Evolutionary conservation across 306 rosid genomes (phyloP).

Genomic region (Corylus americana): DNA sequence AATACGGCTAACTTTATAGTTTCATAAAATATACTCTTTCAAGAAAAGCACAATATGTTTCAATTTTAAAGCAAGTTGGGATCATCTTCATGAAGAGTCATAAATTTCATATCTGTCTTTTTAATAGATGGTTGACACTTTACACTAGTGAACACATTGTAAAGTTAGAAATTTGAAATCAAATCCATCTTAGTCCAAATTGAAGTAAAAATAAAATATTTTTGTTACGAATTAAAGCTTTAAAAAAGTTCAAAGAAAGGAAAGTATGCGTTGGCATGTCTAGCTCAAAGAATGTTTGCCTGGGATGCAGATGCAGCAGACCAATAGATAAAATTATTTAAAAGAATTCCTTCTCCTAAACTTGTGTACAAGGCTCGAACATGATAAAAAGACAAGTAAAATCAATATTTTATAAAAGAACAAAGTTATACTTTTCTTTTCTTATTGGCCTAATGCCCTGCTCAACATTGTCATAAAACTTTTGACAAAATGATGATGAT

Average conservation of each 20-base stretch:
- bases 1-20: background rate
- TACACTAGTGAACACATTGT: background rate
- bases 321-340: background rate
- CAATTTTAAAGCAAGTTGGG: background rate
- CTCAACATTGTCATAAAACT: background rate
- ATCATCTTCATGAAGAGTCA: background rate
- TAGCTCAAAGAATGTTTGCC: background rate
- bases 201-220: background rate
- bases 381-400: background rate
- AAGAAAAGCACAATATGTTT: background rate
- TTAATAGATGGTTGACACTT: background rate
- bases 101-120: background rate
- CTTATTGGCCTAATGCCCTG: background rate
- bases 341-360: constrained; percentile 1
- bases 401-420: background rate
- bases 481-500: background rate
- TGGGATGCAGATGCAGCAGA: background rate
- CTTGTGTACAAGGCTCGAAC: background rate
- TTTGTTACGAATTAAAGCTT: background rate
- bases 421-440: background rate
- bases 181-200: background rate
- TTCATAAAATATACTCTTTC: background rate
- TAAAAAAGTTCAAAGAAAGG: background rate
- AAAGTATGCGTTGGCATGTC: background rate
- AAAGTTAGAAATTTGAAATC: background rate